phyloP scores from a whole-genome alignment of 1,284 basidiomycete genomes.

The Sporisorium exsertum region DNA sequence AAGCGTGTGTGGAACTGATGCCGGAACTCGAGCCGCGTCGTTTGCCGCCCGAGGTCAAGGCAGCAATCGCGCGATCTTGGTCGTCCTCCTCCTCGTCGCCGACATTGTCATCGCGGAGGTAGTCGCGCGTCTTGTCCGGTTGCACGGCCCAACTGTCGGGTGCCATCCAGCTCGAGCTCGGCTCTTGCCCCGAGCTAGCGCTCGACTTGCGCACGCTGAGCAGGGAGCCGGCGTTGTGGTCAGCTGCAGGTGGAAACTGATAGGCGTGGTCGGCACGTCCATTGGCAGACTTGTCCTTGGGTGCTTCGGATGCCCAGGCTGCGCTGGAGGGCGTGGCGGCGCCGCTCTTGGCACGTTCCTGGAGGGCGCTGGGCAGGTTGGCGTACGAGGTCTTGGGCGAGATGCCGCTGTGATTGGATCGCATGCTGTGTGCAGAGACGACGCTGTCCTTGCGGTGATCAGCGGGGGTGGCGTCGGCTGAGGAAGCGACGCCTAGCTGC shows the following conservation, averaged over 20 bases:
- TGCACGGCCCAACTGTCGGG: conserved; percentile 69
- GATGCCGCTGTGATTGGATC: conserved; percentile 57
- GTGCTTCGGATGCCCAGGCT: conserved; percentile 14
- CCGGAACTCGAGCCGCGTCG: conserved; percentile 40
- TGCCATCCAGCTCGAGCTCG: conserved; percentile 65
- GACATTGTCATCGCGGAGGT: conserved; percentile 55
- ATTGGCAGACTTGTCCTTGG: conserved; percentile 25
- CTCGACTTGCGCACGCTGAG: conserved; percentile 53
- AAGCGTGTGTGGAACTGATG: conserved; percentile 32
- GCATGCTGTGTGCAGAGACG: conserved; percentile 42
- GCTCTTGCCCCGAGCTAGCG: conserved; percentile 50
- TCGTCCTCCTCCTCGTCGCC: conserved; percentile 57
- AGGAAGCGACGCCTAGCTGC: conserved; percentile 14
- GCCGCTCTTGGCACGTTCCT: conserved; percentile 20
- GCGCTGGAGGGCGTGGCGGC: conserved; percentile 9
- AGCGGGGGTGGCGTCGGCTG: conserved; percentile 10
- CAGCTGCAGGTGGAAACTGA: conserved; percentile 45
- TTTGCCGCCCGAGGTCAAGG: conserved; percentile 28
- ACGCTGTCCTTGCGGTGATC: conserved; percentile 51
- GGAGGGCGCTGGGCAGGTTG: conserved; percentile 34
- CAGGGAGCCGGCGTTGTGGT: conserved; percentile 11
- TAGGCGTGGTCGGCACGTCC: conserved; percentile 46
- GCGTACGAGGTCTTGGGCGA: conserved; percentile 59
- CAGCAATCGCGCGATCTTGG: conserved; percentile 12
- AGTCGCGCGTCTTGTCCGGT: conserved; percentile 50